phyloP scores from a whole-genome alignment of 2,329 filamentous ascomycete genomes.

The Leptographium wingfieldii region DNA sequence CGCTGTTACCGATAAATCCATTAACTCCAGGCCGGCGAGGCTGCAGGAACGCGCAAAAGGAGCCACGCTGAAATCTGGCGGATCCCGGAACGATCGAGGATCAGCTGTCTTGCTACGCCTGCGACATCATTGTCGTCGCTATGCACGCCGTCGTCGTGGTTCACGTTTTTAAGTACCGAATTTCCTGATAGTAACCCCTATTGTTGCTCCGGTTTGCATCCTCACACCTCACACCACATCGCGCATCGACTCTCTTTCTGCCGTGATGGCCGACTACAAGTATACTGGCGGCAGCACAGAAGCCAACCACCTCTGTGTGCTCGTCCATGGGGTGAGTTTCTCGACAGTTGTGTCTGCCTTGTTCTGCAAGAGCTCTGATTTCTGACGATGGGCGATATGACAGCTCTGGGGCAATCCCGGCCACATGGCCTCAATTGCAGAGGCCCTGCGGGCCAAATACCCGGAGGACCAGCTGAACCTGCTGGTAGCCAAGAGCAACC shows the following conservation, averaged over 20 bases:
- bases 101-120: background rate
- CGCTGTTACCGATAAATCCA: background rate
- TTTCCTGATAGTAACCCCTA: background rate
- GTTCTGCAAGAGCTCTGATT: background rate
- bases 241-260: background rate
- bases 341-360: background rate
- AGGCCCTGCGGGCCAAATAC: constrained; percentile 48
- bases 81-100: background rate
- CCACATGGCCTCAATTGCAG: constrained; percentile 58
- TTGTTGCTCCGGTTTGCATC: background rate
- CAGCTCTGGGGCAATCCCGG: constrained; percentile 69
- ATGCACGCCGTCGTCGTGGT: background rate
- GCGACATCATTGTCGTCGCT: background rate
- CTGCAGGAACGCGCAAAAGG: background rate
- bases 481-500: constrained; percentile 59
- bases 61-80: background rate
- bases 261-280: constrained; percentile 30
- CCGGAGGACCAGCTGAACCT: constrained; percentile 54
- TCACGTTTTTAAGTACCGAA: background rate
- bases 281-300: constrained; percentile 37
- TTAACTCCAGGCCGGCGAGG: constrained; percentile 2
- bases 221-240: background rate
- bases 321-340: constrained; percentile 59
- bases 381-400: background rate
- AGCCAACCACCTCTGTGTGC: constrained; percentile 61